Evolutionary conservation across 805 yeast species (phyloP).

Genomic region (Yamadazyma sp.): DNA sequence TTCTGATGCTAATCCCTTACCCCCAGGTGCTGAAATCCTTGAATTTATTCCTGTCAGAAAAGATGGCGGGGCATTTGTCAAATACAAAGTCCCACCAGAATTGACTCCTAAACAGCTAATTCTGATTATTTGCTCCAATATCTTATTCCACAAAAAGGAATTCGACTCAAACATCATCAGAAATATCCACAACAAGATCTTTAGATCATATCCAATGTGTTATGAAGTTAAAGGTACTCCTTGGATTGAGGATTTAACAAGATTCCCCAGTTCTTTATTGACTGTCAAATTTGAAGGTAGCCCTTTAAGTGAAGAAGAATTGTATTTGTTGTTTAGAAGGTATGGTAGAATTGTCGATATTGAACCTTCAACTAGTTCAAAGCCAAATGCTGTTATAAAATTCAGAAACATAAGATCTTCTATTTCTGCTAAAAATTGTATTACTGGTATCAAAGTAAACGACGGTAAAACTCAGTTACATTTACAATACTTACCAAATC

Average conservation of each 20-base stretch:
- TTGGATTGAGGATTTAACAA: slow-evolving; percentile 90
- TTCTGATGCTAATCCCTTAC: slow-evolving; percentile 23
- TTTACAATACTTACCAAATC: slow-evolving; percentile 64
- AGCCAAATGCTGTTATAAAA: slow-evolving; percentile 39
- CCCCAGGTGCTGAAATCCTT: slow-evolving; percentile 39
- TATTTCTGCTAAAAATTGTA: slow-evolving; percentile 84
- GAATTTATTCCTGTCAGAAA: slow-evolving; percentile 68
- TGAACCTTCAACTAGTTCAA: slow-evolving; percentile 47
- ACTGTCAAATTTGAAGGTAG: slow-evolving; percentile 75
- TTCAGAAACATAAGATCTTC: slow-evolving; percentile 65
- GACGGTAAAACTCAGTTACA: slow-evolving; percentile 58
- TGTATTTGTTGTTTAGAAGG: slow-evolving; percentile 78
- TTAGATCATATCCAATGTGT: slow-evolving; percentile 43
- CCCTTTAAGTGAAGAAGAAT: slow-evolving; percentile 70
- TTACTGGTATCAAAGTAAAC: slow-evolving; percentile 70
- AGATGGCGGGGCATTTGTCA: slow-evolving; percentile 94
- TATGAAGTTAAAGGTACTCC: slow-evolving; percentile 87
- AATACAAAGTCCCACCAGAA: slow-evolving; percentile 58
- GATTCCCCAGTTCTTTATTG: slow-evolving; percentile 65
- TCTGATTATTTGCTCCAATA: slow-evolving; percentile 46
- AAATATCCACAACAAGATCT: slow-evolving; percentile 10
- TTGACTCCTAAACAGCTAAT: slow-evolving; percentile 52
- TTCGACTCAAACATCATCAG: slow-evolving; percentile 9
- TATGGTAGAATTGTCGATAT: slow-evolving; percentile 85
- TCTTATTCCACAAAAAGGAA: slow-evolving; percentile 21